Conservation (phyloP, 2,329 filamentous ascomycete species). For the Neonectria coccinea region DNA sequence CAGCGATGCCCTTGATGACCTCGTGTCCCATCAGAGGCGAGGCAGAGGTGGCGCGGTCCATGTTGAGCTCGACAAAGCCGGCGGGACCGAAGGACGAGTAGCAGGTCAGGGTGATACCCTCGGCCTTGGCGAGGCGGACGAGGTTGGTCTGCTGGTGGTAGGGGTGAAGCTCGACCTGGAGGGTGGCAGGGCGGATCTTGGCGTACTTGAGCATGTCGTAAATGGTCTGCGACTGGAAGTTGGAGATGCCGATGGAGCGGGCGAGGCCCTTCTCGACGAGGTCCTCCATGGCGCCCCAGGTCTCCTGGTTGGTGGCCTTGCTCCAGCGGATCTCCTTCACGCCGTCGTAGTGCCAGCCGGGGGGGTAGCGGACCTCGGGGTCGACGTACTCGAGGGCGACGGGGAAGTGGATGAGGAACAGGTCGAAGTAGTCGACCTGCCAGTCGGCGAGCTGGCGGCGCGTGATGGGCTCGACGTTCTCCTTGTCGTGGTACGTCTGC, state of each 20-base stretch:
- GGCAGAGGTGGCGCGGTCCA: constrained; percentile 68
- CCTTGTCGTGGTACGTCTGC: constrained; percentile 89
- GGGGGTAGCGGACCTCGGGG: constrained; percentile 81
- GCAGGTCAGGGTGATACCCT: constrained; percentile 81
- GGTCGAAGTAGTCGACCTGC: constrained; percentile 89
- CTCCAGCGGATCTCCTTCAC: constrained; percentile 70
- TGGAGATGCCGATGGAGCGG: constrained; percentile 82
- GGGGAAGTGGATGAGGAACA: constrained; percentile 92
- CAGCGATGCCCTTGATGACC: constrained; percentile 72
- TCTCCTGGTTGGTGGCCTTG: constrained; percentile 82
- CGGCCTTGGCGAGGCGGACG: constrained; percentile 74
- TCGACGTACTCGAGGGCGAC: constrained; percentile 88
- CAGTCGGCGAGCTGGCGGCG: constrained; percentile 84
- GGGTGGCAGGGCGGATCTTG: constrained; percentile 77
- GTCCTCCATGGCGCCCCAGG: constrained; percentile 83
- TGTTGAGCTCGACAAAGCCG: constrained; percentile 81
- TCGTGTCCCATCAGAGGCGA: constrained; percentile 78
- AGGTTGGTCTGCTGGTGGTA: constrained; percentile 83
- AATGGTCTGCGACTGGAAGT: constrained; percentile 83
- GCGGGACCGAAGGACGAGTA: constrained; percentile 88
- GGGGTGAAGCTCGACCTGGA: constrained; percentile 92
- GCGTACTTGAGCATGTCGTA: constrained; percentile 86
- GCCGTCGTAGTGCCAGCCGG: constrained; percentile 78
- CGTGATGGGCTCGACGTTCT: constrained; percentile 80
- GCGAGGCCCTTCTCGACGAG: constrained; percentile 77